These are phyloP conservation scores for Trichoderma sp. DNA, from an alignment of 2,329 filamentous ascomycete genomes.

Conservation along the genomic window DNA sequence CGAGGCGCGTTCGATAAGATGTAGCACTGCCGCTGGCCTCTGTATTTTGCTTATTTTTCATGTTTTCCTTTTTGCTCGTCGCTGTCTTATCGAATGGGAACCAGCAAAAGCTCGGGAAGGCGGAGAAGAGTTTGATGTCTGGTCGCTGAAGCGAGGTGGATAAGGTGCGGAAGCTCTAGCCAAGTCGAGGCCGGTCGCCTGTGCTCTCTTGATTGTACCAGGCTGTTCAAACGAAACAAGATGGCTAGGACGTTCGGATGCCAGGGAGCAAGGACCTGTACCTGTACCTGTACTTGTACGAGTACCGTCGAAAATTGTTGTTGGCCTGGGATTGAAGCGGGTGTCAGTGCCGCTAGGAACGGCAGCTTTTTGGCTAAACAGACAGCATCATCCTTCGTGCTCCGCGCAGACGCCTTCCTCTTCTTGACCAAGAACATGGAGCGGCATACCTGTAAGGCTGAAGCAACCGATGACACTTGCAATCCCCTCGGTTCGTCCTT, in stretches of 20 bases:
- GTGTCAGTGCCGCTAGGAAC: conserved; percentile 3
- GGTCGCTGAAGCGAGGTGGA: neutral
- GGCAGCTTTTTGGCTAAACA: conserved; percentile 14
- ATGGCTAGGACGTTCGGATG: neutral
- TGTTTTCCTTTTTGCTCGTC: neutral
- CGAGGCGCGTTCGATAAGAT: conserved; percentile 17
- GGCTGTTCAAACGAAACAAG: neutral
- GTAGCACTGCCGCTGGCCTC: neutral
- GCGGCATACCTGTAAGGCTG: neutral
- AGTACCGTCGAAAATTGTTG: neutral
- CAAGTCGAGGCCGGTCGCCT: conserved; percentile 1
- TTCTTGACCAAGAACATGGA: neutral
- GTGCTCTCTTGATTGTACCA: neutral
- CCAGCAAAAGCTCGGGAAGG: neutral
- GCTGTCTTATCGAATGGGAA: neutral
- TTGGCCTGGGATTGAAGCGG: neutral
- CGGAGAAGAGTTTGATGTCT: neutral
- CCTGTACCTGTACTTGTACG: neutral
- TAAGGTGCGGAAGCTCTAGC: neutral
- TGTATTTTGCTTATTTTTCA: neutral
- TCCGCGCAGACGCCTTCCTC: conserved; percentile 2
- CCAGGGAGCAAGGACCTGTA: neutral
- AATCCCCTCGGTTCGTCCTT: neutral
- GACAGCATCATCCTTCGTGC: neutral
- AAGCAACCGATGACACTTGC: neutral